phyloP scores from a whole-genome alignment of 2,329 filamentous ascomycete genomes.

The Pseudogymnoascus destructans region DNA sequence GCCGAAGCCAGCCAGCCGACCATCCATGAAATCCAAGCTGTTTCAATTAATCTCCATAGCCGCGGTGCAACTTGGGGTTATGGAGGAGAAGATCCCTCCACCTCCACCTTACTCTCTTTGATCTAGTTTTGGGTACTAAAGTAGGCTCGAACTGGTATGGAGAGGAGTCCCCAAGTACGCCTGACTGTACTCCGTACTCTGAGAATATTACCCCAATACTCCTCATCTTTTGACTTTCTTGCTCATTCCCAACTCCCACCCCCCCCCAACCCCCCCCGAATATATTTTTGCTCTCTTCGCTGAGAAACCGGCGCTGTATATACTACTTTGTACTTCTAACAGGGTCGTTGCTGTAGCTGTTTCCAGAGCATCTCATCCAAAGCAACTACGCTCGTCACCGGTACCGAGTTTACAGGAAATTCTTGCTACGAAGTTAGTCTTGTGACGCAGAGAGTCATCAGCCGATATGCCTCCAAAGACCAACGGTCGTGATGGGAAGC shows the following conservation, averaged over 20 bases:
- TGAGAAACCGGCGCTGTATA: conserved; percentile 5
- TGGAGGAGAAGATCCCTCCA: conserved; percentile 8
- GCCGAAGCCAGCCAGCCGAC: conserved; percentile 6
- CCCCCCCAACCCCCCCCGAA: background rate
- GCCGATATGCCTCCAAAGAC: conserved; percentile 46
- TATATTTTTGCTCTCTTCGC: conserved; percentile 1
- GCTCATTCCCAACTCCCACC: background rate
- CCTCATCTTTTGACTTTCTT: background rate
- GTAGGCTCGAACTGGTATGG: background rate
- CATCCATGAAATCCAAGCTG: background rate
- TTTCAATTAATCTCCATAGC: conserved; percentile 4
- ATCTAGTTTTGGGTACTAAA: background rate
- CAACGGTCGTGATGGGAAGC: conserved; percentile 47
- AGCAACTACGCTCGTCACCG: background rate
- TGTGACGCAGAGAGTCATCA: background rate
- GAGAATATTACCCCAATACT: conserved; percentile 8
- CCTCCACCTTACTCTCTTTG: conserved; percentile 6
- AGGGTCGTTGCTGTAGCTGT: background rate
- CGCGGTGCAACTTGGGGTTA: conserved; percentile 8
- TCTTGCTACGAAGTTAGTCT: background rate
- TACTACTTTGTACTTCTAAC: background rate
- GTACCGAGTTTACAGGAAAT: background rate
- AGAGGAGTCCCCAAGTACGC: background rate
- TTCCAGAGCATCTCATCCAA: background rate
- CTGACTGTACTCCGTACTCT: conserved; percentile 4